These are phyloP conservation scores for Artemisia tridentata DNA, from an alignment of 129 eudicot genomes.

Conservation along the genomic window DNA sequence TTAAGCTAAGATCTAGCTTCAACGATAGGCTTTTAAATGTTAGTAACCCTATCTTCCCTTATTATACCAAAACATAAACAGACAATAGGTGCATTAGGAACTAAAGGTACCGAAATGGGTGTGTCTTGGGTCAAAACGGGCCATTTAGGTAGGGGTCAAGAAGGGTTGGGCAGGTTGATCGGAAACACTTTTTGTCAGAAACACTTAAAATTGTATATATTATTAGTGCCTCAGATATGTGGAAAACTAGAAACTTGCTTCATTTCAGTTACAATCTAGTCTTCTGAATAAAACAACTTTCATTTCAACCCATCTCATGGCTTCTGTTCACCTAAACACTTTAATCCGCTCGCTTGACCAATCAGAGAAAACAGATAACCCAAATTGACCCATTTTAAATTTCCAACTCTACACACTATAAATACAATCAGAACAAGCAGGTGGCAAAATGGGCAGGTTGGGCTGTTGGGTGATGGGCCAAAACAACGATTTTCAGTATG, in stretches of 20 bases:
- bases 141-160: background rate
- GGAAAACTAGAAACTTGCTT: too few species aligned
- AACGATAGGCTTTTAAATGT: conserved; percentile 49
- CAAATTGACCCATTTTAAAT: background rate
- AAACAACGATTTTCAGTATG: too few species aligned
- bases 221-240: background rate
- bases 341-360: background rate
- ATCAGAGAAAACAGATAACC: background rate
- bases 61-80: background rate
- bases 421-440: background rate
- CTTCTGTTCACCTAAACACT: too few species aligned
- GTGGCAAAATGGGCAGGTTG: too few species aligned
- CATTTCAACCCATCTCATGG: too few species aligned
- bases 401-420: background rate
- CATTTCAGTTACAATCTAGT: too few species aligned
- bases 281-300: too few species aligned
- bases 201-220: background rate
- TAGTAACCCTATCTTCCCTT: conserved; percentile 17
- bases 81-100: background rate
- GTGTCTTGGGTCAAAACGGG: background rate
- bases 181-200: background rate
- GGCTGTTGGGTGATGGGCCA: too few species aligned
- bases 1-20: conserved; percentile 69
- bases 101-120: background rate
- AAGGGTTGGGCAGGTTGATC: background rate